These are phyloP conservation scores for Colletotrichum neosansevieriae DNA, from an alignment of 2,329 filamentous ascomycete species.

Conservation along the genomic window DNA sequence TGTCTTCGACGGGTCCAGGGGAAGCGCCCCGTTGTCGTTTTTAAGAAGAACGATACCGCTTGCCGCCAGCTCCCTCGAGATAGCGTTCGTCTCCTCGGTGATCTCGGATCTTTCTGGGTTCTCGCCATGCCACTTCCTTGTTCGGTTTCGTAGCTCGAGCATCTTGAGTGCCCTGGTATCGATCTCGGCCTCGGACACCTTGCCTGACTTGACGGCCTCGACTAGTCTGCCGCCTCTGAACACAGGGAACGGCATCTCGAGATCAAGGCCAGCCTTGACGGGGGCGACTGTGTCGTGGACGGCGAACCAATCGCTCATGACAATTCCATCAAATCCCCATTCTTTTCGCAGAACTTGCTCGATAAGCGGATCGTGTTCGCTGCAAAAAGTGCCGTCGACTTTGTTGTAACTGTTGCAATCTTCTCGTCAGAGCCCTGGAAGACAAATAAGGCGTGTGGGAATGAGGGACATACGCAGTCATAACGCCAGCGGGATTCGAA, in stretches of 20 bases:
- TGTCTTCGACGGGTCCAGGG: slow-evolving; percentile 2
- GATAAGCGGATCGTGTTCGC: slow-evolving; percentile 41
- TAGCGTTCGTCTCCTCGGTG: slow-evolving; percentile 35
- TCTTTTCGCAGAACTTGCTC: slow-evolving; percentile 47
- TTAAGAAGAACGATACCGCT: slow-evolving; percentile 42
- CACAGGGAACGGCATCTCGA: slow-evolving; percentile 49
- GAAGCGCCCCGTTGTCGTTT: slow-evolving; percentile 30
- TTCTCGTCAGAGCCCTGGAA: not conserved
- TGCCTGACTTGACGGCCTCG: slow-evolving; percentile 38
- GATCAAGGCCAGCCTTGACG: slow-evolving; percentile 48
- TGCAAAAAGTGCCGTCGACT: slow-evolving; percentile 44
- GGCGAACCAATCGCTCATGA: slow-evolving; percentile 52
- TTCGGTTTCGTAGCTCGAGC: slow-evolving; percentile 37
- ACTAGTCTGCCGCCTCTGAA: slow-evolving; percentile 42
- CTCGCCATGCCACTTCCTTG: slow-evolving; percentile 20
- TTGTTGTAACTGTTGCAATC: slow-evolving; percentile 45
- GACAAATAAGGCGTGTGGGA: too few species aligned
- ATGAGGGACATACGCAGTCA: slow-evolving; percentile 38
- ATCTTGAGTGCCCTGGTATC: slow-evolving; percentile 38
- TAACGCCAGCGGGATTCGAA: slow-evolving; percentile 37
- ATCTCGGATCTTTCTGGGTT: slow-evolving; percentile 34
- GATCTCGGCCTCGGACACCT: slow-evolving; percentile 35
- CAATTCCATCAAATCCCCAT: slow-evolving; percentile 50
- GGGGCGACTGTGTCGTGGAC: slow-evolving; percentile 48
- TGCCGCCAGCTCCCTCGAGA: slow-evolving; percentile 40